Evolutionary conservation across 2,329 filamentous ascomycete genomes (phyloP).

Genomic region (Aspergillus phoenicis): DNA sequence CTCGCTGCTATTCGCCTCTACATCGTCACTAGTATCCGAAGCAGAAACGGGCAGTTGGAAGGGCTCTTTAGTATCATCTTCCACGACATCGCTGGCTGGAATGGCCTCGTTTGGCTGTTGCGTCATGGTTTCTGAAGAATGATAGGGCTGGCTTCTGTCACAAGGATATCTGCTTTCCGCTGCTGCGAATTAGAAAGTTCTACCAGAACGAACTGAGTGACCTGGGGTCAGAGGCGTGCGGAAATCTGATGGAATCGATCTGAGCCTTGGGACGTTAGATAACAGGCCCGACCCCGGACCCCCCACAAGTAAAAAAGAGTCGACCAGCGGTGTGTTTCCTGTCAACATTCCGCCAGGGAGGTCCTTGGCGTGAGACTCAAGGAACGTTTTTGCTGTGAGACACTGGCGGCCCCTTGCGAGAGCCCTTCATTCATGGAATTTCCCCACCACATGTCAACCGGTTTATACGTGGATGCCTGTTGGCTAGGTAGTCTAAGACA

Average conservation of each 20-base stretch:
- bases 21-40: not conserved
- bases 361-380: constrained; percentile 10
- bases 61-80: not conserved
- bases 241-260: not conserved
- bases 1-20: not conserved
- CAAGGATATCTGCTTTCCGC: no score
- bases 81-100: not conserved
- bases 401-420: not conserved
- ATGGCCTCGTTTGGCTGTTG: not conserved
- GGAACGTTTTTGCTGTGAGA: constrained; percentile 6
- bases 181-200: not conserved
- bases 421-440: not conserved
- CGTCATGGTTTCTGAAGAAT: not conserved
- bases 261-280: not conserved
- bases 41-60: not conserved
- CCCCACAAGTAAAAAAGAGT: not conserved
- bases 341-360: not conserved
- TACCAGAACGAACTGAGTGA: not conserved
- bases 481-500: not conserved
- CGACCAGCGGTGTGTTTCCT: not conserved
- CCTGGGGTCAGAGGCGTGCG: not conserved
- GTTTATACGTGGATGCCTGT: not conserved
- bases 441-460: not conserved
- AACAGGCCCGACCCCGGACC: not conserved
- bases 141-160: not conserved